Evolutionary conservation across 148 eudicot species (phyloP).

Genomic region (Cornus controversa): DNA sequence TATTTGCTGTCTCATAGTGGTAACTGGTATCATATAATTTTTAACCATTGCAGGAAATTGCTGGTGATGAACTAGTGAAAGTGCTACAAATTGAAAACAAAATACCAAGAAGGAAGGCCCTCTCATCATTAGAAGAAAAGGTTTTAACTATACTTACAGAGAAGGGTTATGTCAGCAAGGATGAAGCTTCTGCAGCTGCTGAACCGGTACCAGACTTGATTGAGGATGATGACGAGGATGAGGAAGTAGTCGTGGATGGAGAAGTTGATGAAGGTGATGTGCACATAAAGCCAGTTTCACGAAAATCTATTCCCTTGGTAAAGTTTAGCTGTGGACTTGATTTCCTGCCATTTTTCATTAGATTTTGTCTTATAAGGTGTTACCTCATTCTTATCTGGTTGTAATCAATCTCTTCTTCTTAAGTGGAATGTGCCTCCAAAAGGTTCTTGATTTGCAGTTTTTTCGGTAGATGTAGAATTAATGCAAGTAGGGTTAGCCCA

Average conservation of each 20-base stretch:
- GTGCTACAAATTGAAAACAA: slow-evolving; percentile 81
- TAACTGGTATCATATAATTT: neutral
- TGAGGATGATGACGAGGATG: slow-evolving; percentile 93
- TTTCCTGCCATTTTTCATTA: neutral
- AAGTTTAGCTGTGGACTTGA: slow-evolving; percentile 7
- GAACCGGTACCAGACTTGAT: slow-evolving; percentile 59
- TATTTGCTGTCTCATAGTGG: neutral
- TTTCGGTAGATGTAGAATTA: neutral
- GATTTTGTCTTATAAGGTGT: neutral
- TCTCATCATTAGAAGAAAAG: slow-evolving; percentile 75
- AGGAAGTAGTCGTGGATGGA: slow-evolving; percentile 95
- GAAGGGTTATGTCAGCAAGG: slow-evolving; percentile 79
- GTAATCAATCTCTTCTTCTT: neutral
- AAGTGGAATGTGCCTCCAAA: neutral
- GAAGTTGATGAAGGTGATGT: slow-evolving; percentile 99
- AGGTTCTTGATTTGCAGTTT: neutral
- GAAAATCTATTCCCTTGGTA: slow-evolving; percentile 71
- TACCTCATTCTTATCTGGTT: too few relatives aligned
- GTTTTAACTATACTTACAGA: slow-evolving; percentile 84
- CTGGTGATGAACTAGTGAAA: slow-evolving; percentile 72
- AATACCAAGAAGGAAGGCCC: slow-evolving; percentile 92
- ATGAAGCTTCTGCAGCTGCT: slow-evolving; percentile 42
- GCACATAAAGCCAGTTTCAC: slow-evolving; percentile 82
- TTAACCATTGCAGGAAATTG: slow-evolving; percentile 69
- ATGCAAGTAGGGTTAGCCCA: neutral